Base-by-base conservation (phyloP, 2,329 filamentous ascomycete species). In the Fusarium sambucinum region DNA sequence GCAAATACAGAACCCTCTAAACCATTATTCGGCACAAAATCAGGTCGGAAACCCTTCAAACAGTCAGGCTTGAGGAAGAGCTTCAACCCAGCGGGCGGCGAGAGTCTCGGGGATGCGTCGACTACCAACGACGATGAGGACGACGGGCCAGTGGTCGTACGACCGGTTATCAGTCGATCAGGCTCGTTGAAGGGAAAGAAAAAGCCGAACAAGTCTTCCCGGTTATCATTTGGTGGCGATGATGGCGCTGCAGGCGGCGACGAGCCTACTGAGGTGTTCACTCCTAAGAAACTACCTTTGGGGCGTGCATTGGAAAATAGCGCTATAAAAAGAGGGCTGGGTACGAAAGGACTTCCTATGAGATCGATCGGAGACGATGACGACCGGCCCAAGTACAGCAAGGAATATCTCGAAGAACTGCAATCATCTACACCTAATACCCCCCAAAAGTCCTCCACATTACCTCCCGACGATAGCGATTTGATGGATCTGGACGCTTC, bases 371-470 rank as follows among this genome's bases (percentile, higher is more conserved):
- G 89, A 16, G 80, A 79, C 13, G 89, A 92, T 16, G 88, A 91
- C 17, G 90, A 90, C 52, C 84, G 91, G 37, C 94, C 93, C 1
- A 91, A 83, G 60, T 98, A 99, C 77, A 96, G 87, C 81, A 92
- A 92, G 74, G 93, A 96, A 72, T 93, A 95, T 69, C 84, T 99
- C 21, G 89, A 92, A 33, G 93, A 97, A 77, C 84, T 99, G 16
- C 92, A 93, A 66, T 91, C 89, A 61, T 94, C 92, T 14, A 97
- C 94, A 0, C 94, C 93, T 0, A 92, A 90, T 25, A 94, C 92
- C 0, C 94, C 94, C 0, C 90, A 88, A 66, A 86, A 92, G 60
- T 74, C 90, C 2, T 81, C 82, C 0, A 79, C 79, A 0, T 65
- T 83, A 10, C 77, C 80, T 27, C 79, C 82, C 10, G 79, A 82